These are phyloP conservation scores for Fusarium vanettenii DNA, from an alignment of 2,329 filamentous ascomycete species.

Conservation along the genomic window DNA sequence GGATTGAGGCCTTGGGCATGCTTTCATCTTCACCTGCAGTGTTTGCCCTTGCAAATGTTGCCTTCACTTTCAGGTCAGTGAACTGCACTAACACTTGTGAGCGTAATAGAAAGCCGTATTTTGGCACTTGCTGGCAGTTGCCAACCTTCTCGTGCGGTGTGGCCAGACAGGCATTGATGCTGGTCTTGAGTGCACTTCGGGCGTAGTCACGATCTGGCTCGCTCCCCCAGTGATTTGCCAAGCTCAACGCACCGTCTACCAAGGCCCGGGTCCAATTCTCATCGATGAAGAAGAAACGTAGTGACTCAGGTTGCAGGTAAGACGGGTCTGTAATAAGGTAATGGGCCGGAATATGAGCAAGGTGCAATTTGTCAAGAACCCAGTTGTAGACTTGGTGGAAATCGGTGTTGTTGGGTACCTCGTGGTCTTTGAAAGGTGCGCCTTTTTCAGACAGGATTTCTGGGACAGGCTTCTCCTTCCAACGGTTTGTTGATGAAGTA, in stretches of 20 bases:
- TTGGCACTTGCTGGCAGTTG: constrained; percentile 42
- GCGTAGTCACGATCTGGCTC: constrained; percentile 20
- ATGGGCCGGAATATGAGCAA: constrained; percentile 52
- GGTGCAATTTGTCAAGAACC: constrained; percentile 50
- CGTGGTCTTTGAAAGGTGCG: constrained; percentile 25
- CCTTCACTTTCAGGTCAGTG: not conserved
- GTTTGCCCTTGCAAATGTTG: not conserved
- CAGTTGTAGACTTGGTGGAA: constrained; percentile 49
- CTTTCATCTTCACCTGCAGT: not conserved
- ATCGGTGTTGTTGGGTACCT: constrained; percentile 48
- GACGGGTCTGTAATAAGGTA: constrained; percentile 50
- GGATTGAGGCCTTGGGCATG: not conserved
- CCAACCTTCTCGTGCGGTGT: constrained; percentile 28
- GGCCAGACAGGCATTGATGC: constrained; percentile 23
- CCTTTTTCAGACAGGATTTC: not conserved
- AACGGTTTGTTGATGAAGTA: not conserved
- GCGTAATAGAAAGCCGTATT: constrained; percentile 48
- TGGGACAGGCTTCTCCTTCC: not conserved
- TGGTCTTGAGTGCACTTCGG: constrained; percentile 37
- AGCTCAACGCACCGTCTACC: constrained; percentile 54
- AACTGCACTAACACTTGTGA: not conserved
- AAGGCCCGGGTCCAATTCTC: constrained; percentile 51
- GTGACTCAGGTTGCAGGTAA: constrained; percentile 46
- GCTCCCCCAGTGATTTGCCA: constrained; percentile 44
- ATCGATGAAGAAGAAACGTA: constrained; percentile 55